Evolutionary conservation across 2,329 filamentous ascomycete species (phyloP).

Genomic region (Pseudogymnoascus destructans): DNA sequence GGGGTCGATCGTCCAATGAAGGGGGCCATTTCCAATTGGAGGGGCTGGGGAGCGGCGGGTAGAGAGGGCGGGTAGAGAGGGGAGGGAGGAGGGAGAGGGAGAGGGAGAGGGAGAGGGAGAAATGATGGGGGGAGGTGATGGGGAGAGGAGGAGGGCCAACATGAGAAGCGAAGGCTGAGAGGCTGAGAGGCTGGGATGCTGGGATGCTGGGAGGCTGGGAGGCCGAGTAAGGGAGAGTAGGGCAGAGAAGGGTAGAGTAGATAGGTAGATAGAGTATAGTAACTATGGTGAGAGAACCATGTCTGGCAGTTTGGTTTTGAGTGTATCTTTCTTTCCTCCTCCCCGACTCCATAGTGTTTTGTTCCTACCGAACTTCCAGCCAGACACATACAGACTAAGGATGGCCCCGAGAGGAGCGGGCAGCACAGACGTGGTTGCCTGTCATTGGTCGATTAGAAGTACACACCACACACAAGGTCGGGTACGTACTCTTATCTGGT

Average conservation of each 20-base stretch:
- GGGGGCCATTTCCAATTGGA: neutral
- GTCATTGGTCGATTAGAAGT: neutral
- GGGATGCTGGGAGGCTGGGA: too few species aligned
- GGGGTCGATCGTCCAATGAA: neutral
- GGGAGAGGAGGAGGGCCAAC: constrained; percentile 10
- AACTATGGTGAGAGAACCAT: too few species aligned
- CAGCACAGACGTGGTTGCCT: neutral
- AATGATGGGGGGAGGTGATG: constrained; percentile 12
- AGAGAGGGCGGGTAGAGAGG: constrained; percentile 17
- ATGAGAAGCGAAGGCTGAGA: constrained; percentile 14
- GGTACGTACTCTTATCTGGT: neutral
- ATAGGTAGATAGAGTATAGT: too few species aligned
- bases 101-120: too few species aligned
- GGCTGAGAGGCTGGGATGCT: too few species aligned
- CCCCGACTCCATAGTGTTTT: too few species aligned
- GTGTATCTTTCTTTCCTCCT: neutral
- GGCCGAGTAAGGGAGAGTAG: too few species aligned
- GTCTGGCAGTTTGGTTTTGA: too few species aligned
- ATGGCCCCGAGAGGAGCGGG: neutral
- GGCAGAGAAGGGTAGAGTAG: too few species aligned
- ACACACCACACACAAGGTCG: neutral
- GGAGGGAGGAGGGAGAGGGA: constrained; percentile 14
- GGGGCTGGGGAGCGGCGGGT: constrained; percentile 16
- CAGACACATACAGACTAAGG: neutral
- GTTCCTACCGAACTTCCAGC: too few species aligned